A percentile compares a stretch with the other conserved stretches of the same genome.
phyloP scores from a whole-genome alignment of 2,329 filamentous ascomycete genomes.

The Fusarium cyanostomum region DNA sequence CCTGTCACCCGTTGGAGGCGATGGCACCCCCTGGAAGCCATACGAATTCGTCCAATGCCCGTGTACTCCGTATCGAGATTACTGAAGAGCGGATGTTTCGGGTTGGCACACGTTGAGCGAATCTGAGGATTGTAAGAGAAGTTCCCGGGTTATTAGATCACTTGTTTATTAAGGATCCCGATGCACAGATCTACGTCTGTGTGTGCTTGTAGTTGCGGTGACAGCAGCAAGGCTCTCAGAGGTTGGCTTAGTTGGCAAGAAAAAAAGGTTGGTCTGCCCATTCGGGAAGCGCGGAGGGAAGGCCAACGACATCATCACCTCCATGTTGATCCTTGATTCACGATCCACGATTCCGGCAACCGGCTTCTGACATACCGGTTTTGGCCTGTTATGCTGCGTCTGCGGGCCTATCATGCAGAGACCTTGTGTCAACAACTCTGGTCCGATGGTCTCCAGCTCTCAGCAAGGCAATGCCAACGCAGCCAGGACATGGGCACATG shows the following conservation, averaged over 20 bases:
- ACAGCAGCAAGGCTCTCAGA: constrained; percentile 12
- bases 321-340: constrained; percentile 10
- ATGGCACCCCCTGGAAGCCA: background rate
- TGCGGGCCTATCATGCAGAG: constrained; percentile 12
- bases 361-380: constrained; percentile 21
- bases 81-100: constrained; percentile 24
- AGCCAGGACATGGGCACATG: constrained; percentile 20
- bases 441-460: constrained; percentile 5
- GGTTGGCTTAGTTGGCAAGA: background rate
- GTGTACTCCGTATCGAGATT: constrained; percentile 7
- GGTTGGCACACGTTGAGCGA: constrained; percentile 8
- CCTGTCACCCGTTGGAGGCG: constrained; percentile 13
- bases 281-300: constrained; percentile 10
- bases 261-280: background rate
- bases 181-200: background rate
- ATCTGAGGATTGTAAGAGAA: constrained; percentile 11
- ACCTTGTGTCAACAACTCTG: constrained; percentile 25
- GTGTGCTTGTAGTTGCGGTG: background rate
- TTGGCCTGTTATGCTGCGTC: background rate
- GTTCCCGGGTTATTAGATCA: background rate
- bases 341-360: constrained; percentile 10
- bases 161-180: background rate
- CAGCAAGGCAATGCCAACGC: background rate
- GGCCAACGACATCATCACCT: constrained; percentile 8
- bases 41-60: constrained; percentile 19